Base-by-base conservation (phyloP, 305 asterid genomes). In the Fraxinus angustifolia region DNA sequence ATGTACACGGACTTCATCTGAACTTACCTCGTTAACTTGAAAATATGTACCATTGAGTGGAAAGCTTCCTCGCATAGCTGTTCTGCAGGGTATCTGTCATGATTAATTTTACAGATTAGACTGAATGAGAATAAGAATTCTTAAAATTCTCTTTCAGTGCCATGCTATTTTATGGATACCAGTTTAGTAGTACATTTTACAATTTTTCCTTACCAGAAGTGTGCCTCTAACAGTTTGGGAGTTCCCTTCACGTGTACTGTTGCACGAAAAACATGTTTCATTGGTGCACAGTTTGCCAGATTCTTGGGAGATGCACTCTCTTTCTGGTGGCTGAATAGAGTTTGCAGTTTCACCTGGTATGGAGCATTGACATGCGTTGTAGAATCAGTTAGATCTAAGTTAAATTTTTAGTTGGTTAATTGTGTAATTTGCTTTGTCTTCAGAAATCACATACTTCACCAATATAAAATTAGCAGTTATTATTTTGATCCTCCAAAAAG, bases 41-140 rank as follows among this genome's bases (percentile, higher is more conserved):
- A 95, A 95, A 84, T 95, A 95, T 48, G 99, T 95, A 74, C 99
- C 99, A 83, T 95, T 95, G 45, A 95, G 92, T 16, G 99, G 99
- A 87, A 95, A 95, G 89, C 99, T 95, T 81, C 99, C 99, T 84
- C 95, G 90, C 99, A 95, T 95, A 77, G 98, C 99, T 75, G 99
- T 95, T 90, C 99, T 92, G 86, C 99, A 94, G 53, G 98, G 98
- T 87, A 94, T 89, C 98, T 96, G 89, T 87, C 76, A 81, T 77
- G 76, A 45, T 73, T 78, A 85, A 56, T 77, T 56, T 87, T 81
- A 84, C 80, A 80, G 90, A 77, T 77, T 73, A 21, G 45, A 73
- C 75, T 36, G 23, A 16, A 14, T 70, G 19, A 70, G 45, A n/a
- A 14, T 5, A 33, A 36, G 75, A 33, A 33, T 34, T 71, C 76